A percentile compares a stretch with the other conserved stretches of the same genome.
Evolutionary conservation across 768 basidiomycete species (phyloP).

Genomic region (Lactifluus echinatus): DNA sequence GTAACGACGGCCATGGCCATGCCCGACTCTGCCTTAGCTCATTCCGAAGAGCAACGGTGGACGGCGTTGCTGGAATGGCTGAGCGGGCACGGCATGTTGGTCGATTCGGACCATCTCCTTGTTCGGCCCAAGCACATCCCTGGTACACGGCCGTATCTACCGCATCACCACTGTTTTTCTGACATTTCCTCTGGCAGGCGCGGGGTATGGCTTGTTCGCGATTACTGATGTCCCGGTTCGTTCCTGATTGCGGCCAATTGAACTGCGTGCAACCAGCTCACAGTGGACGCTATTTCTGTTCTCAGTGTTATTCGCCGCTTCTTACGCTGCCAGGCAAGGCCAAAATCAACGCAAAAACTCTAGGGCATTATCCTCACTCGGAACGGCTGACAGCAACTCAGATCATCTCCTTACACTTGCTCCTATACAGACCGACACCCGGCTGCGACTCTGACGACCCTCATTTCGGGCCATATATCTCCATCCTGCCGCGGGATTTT

Average conservation of each 20-base stretch:
- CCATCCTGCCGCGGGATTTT: conserved; percentile 66
- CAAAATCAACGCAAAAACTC: conserved; percentile 65
- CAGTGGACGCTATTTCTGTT: background rate
- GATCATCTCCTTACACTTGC: conserved; percentile 72
- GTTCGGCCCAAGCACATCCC: conserved; percentile 45
- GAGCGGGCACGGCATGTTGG: conserved; percentile 19
- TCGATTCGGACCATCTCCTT: conserved; percentile 31
- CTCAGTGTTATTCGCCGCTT: conserved; percentile 29
- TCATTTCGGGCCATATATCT: conserved; percentile 68
- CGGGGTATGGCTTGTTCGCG: conserved; percentile 67
- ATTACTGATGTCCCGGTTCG: conserved; percentile 35
- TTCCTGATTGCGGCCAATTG: background rate
- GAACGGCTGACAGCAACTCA: conserved; percentile 53
- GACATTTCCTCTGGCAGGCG: conserved; percentile 31
- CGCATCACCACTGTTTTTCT: background rate
- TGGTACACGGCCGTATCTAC: conserved; percentile 34
- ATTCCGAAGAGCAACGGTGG: conserved; percentile 14
- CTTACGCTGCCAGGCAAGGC: conserved; percentile 64
- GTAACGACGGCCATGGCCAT: background rate
- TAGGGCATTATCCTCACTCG: conserved; percentile 49
- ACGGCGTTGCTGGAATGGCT: conserved; percentile 15
- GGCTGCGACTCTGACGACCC: conserved; percentile 40
- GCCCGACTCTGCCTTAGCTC: background rate
- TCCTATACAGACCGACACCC: conserved; percentile 49
- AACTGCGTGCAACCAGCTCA: background rate